Evolutionary conservation across 176 grass and related monocot genomes (phyloP), one percentile per base, ranked within the genome.

Genomic region (Dendrocalamus sinicus): DNA sequence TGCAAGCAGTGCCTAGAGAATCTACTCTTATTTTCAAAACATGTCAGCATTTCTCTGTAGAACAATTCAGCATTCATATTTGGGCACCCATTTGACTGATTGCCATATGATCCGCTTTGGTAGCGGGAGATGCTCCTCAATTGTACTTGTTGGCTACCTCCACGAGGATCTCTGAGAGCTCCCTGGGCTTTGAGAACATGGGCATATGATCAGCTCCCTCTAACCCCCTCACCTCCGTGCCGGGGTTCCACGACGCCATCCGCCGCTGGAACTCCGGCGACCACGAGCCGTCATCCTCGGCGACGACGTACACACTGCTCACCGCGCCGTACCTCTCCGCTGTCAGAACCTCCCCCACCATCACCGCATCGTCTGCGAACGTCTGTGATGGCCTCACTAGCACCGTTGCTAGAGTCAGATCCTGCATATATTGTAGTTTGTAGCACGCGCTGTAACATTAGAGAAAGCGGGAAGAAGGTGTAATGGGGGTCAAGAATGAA

Each of bases 161-260:
- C 32, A 70, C 8, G 1, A 95, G 80, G 30, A 77, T 22, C 0
- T 83, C 35, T 6, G 64, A 79, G 16, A 95, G 51, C 70, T 93
- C 86, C 52, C 62, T 72, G 0, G 86, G 81, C 75, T 72, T 84
- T 1, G 89, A 95, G 17, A 88, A 9, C 94, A 95, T 91, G 1
- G 55, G n/a, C 86, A 86, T 85, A 67, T 95, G 94, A 44, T 89
- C 91, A n/a, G 91, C 84, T 19, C 81, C 81, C 9, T 83, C 7
- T 0, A 95, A 24, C 1, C 19, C 58, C 55, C 12, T 72, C 12
- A 93, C 85, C 24, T 90, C 82, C 12, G 76, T 82, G 50, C 83
- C 82, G 1, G 88, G 88, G 75, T 53, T 88, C 54, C 59, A 63
- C 24, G 92, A 69, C 4, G 76, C 81, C 89, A 94, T 94, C 71